Conservation (phyloP, 768 basidiomycete genomes). For the Serendipita sp. region DNA sequence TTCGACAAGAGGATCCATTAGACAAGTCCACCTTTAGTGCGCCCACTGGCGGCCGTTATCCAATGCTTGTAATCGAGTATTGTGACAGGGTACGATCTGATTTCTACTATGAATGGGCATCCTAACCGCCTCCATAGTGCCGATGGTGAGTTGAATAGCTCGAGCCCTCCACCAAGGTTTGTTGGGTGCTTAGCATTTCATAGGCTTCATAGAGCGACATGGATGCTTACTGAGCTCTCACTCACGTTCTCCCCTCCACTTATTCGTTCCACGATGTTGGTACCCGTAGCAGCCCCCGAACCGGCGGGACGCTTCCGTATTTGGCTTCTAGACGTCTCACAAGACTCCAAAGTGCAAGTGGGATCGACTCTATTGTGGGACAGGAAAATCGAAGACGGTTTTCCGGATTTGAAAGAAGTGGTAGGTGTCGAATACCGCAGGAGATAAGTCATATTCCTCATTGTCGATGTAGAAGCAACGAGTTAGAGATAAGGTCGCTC, state of each 20-base stretch:
- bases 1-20: constrained; percentile 13
- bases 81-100: constrained; percentile 60
- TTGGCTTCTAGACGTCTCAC: constrained; percentile 45
- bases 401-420: constrained; percentile 77
- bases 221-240: constrained; percentile 87
- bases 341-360: constrained; percentile 19
- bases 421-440: constrained; percentile 28
- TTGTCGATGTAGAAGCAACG: constrained; percentile 57
- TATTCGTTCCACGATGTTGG: constrained; percentile 48
- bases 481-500: constrained; percentile 68
- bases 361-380: constrained; percentile 55
- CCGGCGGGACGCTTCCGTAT: constrained; percentile 84
- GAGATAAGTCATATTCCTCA: constrained; percentile 8
- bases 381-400: constrained; percentile 77
- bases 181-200: neutral
- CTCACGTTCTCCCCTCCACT: constrained; percentile 76
- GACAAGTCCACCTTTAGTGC: constrained; percentile 17
- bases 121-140: constrained; percentile 32
- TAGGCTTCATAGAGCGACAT: constrained; percentile 85
- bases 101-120: constrained; percentile 4
- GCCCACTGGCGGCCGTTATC: constrained; percentile 16
- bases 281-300: constrained; percentile 65
- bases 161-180: constrained; percentile 1
- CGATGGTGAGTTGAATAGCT: constrained; percentile 45
- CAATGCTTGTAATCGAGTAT: constrained; percentile 74